phyloP scores from a whole-genome alignment of 1,284 basidiomycete species.

The Caloboletus firmus region DNA sequence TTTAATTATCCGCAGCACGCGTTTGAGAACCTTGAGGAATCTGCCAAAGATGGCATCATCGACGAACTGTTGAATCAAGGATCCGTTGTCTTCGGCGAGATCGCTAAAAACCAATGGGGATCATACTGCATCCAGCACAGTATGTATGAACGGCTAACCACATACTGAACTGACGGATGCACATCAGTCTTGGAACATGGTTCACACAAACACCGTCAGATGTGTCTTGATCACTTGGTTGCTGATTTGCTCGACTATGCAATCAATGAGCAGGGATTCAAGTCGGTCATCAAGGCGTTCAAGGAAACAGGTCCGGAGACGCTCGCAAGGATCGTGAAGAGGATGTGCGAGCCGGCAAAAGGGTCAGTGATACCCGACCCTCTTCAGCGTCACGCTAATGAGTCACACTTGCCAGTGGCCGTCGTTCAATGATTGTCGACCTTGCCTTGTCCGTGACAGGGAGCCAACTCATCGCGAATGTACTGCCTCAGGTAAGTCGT shows the following conservation, averaged over 20 bases:
- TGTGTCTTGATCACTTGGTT: constrained; percentile 72
- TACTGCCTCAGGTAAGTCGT: constrained; percentile 61
- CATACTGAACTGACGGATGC: constrained; percentile 5
- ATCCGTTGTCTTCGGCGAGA: constrained; percentile 62
- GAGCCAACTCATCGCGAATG: constrained; percentile 77
- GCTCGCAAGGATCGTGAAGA: constrained; percentile 65
- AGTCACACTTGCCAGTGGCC: constrained; percentile 47
- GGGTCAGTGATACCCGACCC: constrained; percentile 44
- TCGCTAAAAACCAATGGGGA: constrained; percentile 84
- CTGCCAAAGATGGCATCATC: constrained; percentile 78
- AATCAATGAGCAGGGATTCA: constrained; percentile 77
- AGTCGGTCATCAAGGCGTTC: constrained; percentile 78
- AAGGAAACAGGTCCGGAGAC: constrained; percentile 78
- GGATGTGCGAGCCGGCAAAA: constrained; percentile 80
- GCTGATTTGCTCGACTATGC: constrained; percentile 71
- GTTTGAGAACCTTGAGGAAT: constrained; percentile 80
- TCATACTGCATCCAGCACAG: constrained; percentile 82
- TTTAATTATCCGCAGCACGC: constrained; percentile 56
- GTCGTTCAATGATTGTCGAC: constrained; percentile 79
- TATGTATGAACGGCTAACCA: constrained; percentile 37
- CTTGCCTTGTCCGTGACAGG: constrained; percentile 78
- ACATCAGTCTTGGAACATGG: constrained; percentile 68
- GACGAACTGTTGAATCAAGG: constrained; percentile 77
- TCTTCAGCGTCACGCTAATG: constrained; percentile 10
- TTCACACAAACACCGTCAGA: constrained; percentile 64